Base-by-base conservation (phyloP, 495 filamentous ascomycete genomes). In the Hypoxylon intermedium region DNA sequence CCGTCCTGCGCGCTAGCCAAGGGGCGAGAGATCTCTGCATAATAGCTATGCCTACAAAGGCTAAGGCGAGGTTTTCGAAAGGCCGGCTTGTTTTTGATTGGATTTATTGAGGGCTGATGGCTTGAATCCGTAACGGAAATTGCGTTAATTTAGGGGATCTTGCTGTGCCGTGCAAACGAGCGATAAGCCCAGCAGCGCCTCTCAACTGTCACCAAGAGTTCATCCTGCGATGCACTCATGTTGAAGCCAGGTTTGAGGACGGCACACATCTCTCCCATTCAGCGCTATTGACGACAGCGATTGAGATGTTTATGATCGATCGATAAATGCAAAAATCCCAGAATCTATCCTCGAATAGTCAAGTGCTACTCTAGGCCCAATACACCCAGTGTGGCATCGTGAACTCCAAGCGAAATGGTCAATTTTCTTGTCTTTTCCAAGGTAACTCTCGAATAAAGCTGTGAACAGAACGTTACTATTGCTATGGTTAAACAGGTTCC, bases 31-130 rank as follows among this genome's bases (percentile, higher is more conserved):
- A 49, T 12, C 40, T 51, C 13, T 6, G 20, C 44, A 45, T 23
- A 63, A 43, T 50, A 47, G 12, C 40, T 62, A 61, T 50, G 3
- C 44, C 44, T 3, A 26, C 23, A 50, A 24, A 1, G 50, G 59
- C 7, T 61, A 51, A 55, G 21, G 12, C 13, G 4, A 23, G 11
- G 18, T 16, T 18, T 18, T 36, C 3, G 13, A 20, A 42, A 16
- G 6, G 1, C n/a, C 33, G 53, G 42, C 45, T 53, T 15, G 37
- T 26, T 26, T 30, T n/a, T 58, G 21, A 43, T 53, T 63, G 42
- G 53, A 9, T 11, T 40, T 2, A 15, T 37, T 48, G 6, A 11
- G 19, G 6, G n/a, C 37, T 6, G 5, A 13, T 2, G 15, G 44
- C 16, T 42, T 36, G 13, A 36, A 2, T 42, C 37, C 37, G 44